Evolutionary conservation across 306 rosid genomes (phyloP), one percentile per base, ranked within the genome.

Genomic region (Vigna reflexopilosa): DNA sequence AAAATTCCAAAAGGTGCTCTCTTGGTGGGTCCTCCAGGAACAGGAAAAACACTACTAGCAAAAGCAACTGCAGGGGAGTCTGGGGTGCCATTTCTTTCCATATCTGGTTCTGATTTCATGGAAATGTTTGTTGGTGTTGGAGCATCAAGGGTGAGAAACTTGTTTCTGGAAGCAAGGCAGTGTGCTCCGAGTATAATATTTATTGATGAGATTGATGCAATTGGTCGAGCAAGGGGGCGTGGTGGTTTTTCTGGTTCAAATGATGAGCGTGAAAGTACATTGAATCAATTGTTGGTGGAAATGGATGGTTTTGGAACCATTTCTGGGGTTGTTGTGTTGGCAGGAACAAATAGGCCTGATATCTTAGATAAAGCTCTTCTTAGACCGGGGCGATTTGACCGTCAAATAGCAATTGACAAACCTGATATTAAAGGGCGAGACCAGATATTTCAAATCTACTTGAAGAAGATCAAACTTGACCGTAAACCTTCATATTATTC

Each of bases 91-190:
- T 95, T 95, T 78, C 91, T 92, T n/a, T 92, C 98, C 15, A 92
- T 95, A 67, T 77, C 98, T 78, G 98, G 98, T 75, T 95, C 98
- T 10, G 98, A 92, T 83, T 95, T 95, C 82, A 86, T 91, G 96
- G 98, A 95, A 86, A 92, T 92, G 97, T 95, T 92, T 85, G 98
- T 95, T 14, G 98, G 98, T 47, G 98, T 95, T 76, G 98, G 98
- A 73, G 93, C 98, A 5, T 95, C 98, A 45, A 89, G 97, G 85
- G 98, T 95, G 73, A 89, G 98, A 87, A 95, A 89, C 84, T 88
- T 95, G 85, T 95, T 95, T 86, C 97, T 89, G 79, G 98, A 92
- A 83, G 98, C 98, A 59, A 86, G 98, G 84, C 93, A 95, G 73
- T 88, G 96, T 84, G 93, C 98, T 81, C 98, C 98, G 42, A 92